Conservation (phyloP, 306 rosid genomes). For the Alnus rubra region DNA sequence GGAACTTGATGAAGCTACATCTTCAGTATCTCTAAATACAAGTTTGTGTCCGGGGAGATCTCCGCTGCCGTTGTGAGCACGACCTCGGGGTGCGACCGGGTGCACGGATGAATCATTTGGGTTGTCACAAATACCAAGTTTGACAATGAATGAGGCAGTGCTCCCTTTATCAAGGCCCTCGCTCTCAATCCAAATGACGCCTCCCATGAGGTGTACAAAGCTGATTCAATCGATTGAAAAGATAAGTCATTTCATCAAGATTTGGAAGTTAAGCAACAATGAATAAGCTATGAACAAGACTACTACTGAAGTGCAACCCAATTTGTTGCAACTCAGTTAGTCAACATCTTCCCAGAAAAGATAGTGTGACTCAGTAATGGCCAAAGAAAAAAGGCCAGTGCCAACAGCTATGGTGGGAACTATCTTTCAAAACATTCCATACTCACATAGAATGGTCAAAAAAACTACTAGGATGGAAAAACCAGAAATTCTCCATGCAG, state of each 20-base stretch:
- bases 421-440: not conserved
- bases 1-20: slow-evolving; percentile 41
- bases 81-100: slow-evolving; percentile 37
- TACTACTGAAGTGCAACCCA: not conserved
- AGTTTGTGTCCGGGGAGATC: slow-evolving; percentile 58
- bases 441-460: not conserved
- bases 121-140: slow-evolving; percentile 63
- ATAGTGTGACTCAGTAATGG: not conserved
- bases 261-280: slow-evolving; percentile 23
- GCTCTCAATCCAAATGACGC: slow-evolving; percentile 89
- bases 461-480: not conserved
- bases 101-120: slow-evolving; percentile 45
- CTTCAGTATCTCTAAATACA: slow-evolving; percentile 39
- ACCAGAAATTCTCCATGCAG: not conserved
- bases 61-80: slow-evolving; percentile 63
- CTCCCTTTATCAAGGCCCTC: slow-evolving; percentile 80
- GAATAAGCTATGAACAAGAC: not conserved
- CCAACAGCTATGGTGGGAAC: no score
- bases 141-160: slow-evolving; percentile 62
- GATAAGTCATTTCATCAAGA: not conserved
- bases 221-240: slow-evolving; percentile 42
- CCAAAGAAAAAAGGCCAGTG: no score
- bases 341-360: not conserved
- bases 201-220: slow-evolving; percentile 94
- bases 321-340: not conserved